Percentiles rank a stretch among this genome's conserved stretches.
These are phyloP conservation scores for Stachybotrys echinatus DNA, from an alignment of 2,329 filamentous ascomycete species.

Conservation along the genomic window DNA sequence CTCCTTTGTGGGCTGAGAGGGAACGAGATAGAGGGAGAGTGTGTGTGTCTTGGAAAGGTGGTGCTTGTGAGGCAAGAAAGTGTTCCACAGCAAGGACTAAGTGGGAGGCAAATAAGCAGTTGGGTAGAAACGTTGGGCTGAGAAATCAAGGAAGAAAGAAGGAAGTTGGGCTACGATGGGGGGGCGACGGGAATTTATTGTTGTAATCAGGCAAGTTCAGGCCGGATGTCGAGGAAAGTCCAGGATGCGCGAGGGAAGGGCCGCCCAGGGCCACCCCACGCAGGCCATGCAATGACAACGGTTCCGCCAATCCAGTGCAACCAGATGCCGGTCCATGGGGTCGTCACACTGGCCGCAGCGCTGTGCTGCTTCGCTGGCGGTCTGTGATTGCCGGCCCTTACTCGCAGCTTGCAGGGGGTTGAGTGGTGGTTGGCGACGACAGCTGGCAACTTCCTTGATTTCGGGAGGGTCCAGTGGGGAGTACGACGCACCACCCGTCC, in stretches of 20 bases:
- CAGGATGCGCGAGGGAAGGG: background rate
- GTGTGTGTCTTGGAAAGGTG: background rate
- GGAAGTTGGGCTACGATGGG: slow-evolving; percentile 29
- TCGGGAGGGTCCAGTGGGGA: slow-evolving; percentile 29
- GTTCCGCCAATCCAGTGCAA: slow-evolving; percentile 5
- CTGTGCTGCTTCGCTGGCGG: slow-evolving; percentile 38
- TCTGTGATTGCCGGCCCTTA: slow-evolving; percentile 21
- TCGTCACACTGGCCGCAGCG: slow-evolving; percentile 43
- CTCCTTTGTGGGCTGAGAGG: background rate
- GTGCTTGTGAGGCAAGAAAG: background rate
- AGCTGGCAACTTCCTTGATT: slow-evolving; percentile 36
- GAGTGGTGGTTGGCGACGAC: slow-evolving; percentile 18
- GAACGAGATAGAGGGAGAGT: no score
- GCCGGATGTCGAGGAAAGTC: background rate
- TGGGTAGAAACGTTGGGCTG: slow-evolving; percentile 26
- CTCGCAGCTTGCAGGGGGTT: slow-evolving; percentile 22
- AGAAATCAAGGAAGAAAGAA: slow-evolving; percentile 25
- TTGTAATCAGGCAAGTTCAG: slow-evolving; percentile 4
- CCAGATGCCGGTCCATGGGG: slow-evolving; percentile 16
- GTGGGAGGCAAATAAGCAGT: slow-evolving; percentile 8
- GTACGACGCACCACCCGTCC: slow-evolving; percentile 28
- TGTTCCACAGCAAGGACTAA: background rate
- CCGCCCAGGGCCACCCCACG: background rate
- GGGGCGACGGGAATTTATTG: slow-evolving; percentile 35
- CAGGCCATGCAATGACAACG: background rate